Evolutionary conservation across 2,329 filamentous ascomycete species (phyloP), one percentile per base, ranked within the genome.

Genomic region (Pseudohalonectria lignicola): DNA sequence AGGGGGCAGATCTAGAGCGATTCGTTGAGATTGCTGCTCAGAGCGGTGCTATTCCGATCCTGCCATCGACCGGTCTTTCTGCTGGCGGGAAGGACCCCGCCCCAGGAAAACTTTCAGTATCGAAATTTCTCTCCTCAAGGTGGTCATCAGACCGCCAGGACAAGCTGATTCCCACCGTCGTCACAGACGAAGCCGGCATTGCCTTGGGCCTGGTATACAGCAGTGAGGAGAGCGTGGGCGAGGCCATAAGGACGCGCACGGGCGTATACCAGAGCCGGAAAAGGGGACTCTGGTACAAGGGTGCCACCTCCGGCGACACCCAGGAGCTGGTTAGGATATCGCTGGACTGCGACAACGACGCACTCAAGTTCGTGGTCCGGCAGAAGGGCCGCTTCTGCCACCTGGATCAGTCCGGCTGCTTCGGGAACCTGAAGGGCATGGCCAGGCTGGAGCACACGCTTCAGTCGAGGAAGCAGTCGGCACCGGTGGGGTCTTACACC

Each of bases 211-310:
- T 98, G 46, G 92, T 95, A 15, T 98, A 95, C 68, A 94, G 88
- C 61, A 95, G 85, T 53, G 77, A 83, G 45, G 85, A 93, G 59
- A 96, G 90, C 55, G 78, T 98, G 25, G 69, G 78, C 8, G 90
- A 94, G 63, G 90, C 90, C 28, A 57, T 98, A 43, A 76, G 76
- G 51, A 94, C 86, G 5, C 66, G 71, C 49, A 68, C 67, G 1
- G 88, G 92, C 23, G 90, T 96, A 28, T 98, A 98, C 58, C 87
- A 95, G 62, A 96, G 90, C 64, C 75, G 92, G 37, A 96, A 95
- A 67, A 76, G 92, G 32, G 92, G 92, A 1, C 63, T 98, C 20
- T 98, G 92, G 92, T 82, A 94, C 61, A 98, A 98, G 66, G 92
- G 92, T 5, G 85, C 88, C 37, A 92, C 83, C 8, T 96, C 90